Conservation (phyloP, 2,329 filamentous ascomycete species). For the Colletotrichum cuscutae region DNA sequence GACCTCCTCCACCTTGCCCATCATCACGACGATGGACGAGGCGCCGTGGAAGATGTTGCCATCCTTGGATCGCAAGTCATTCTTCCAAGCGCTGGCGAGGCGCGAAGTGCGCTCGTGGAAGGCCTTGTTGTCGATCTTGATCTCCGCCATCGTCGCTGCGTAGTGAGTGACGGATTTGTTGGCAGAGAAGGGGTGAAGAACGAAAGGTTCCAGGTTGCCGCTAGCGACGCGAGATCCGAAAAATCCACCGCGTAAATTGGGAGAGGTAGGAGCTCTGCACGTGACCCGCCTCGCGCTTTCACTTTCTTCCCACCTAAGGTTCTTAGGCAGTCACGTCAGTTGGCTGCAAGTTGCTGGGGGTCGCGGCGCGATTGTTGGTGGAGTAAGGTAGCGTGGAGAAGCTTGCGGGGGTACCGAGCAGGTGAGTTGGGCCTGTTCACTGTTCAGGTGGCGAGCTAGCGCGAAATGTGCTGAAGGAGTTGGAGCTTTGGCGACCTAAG, state of each 20-base stretch:
- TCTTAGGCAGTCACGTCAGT: background rate
- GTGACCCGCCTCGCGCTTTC: constrained; percentile 41
- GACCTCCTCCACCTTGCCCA: constrained; percentile 93
- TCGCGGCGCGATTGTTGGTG: background rate
- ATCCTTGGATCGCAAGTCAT: constrained; percentile 90
- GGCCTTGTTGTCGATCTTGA: constrained; percentile 92
- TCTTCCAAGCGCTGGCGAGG: constrained; percentile 93
- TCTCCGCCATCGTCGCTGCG: constrained; percentile 74
- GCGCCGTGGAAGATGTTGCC: constrained; percentile 79
- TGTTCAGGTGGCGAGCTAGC: constrained; percentile 15
- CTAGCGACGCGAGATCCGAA: constrained; percentile 53
- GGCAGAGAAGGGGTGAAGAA: constrained; percentile 24
- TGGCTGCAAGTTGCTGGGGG: background rate
- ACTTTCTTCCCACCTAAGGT: background rate
- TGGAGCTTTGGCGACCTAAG: background rate
- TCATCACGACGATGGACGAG: constrained; percentile 86
- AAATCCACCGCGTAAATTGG: constrained; percentile 55
- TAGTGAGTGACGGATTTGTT: constrained; percentile 35
- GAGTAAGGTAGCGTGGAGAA: background rate
- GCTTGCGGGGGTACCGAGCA: background rate
- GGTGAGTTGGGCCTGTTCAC: background rate
- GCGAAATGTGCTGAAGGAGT: constrained; percentile 9
- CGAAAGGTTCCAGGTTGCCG: constrained; percentile 27
- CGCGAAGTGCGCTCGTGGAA: constrained; percentile 94
- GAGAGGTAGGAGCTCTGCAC: constrained; percentile 42